Base-by-base conservation (phyloP, 805 yeast species). In the Middelhovenomyces tepae region DNA sequence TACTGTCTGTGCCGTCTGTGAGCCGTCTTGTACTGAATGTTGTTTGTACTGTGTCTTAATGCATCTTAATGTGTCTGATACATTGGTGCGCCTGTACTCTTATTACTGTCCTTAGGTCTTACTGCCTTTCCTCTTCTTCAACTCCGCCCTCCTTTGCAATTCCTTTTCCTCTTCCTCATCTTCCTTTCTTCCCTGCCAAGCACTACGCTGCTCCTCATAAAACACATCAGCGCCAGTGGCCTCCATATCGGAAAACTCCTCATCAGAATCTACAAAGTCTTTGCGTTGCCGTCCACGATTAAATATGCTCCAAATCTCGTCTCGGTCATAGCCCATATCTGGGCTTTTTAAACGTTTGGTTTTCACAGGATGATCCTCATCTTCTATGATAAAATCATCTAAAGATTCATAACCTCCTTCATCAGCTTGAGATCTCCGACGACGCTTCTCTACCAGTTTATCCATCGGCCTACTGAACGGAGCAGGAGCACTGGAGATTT, bases 141-240 rank as follows among this genome's bases (percentile, higher is more conserved):
- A 46, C 10, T 31, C 34, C 8, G 49, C 47, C 10, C 36, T 17
- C 3, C 43, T 27, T 16, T 38, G 36, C 15, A 47, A 36, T 32
- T 37, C 46, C 16, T 35, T 31, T 48, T 72, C 73, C 52, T 87
- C 96, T 33, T 68, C 60, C 31, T 65, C 60, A 50, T 89, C 98
- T 51, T 91, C 98, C 24, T 67, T 42, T 44, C 71, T 68, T 0
- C 94, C 98, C 35, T 67, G 69, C 31, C 67, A 67, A 22, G 75
- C 64, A 8, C 95, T 78, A 21, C 70, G 50, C 40, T 63, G 71
- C 56, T 89, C 98, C 49, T 89, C 98, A 36, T 73, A 82, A 26
- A 85, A 60, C 16, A 91, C 74, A 42, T 89, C 96, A 17, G 77
- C 77, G 17, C 95, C 96, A 1, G 91, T 79, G 2, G 95, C 95